Conservation (phyloP, 2,329 filamentous ascomycete genomes). For the Didymella exigua region DNA sequence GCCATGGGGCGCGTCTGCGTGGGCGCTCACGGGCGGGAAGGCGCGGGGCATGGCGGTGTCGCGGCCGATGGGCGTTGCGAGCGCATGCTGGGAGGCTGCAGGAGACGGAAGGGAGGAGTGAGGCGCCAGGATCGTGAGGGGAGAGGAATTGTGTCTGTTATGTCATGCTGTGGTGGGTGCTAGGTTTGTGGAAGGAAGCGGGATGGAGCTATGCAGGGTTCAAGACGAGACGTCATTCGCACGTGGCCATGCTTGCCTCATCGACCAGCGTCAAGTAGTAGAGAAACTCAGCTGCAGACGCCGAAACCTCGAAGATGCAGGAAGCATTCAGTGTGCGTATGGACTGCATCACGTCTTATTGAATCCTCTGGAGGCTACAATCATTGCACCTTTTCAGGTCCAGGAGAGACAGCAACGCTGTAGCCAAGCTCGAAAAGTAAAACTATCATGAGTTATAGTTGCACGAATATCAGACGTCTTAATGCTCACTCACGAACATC, state of each 20-base stretch:
- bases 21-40: conserved; percentile 53
- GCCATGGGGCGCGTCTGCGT: conserved; percentile 41
- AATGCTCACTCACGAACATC: too few relatives aligned
- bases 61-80: conserved; percentile 14
- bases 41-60: conserved; percentile 54
- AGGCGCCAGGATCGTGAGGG: conserved; percentile 3
- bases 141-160: not conserved
- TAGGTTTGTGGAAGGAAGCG: not conserved
- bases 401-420: too few relatives aligned
- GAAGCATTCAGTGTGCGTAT: too few relatives aligned
- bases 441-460: too few relatives aligned
- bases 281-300: too few relatives aligned
- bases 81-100: conserved; percentile 28
- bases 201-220: conserved; percentile 16
- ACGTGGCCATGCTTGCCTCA: conserved; percentile 3
- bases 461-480: too few relatives aligned
- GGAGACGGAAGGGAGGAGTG: not conserved
- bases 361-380: too few relatives aligned
- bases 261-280: too few relatives aligned
- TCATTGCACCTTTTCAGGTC: too few relatives aligned
- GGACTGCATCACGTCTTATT: too few relatives aligned
- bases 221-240: conserved; percentile 11
- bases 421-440: too few relatives aligned
- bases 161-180: conserved; percentile 14
- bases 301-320: too few relatives aligned